A percentile compares a stretch with the other conserved stretches of the same genome.
phyloP scores from a whole-genome alignment of 208 protist genomes.

The Dictyostelium gargantuum region DNA sequence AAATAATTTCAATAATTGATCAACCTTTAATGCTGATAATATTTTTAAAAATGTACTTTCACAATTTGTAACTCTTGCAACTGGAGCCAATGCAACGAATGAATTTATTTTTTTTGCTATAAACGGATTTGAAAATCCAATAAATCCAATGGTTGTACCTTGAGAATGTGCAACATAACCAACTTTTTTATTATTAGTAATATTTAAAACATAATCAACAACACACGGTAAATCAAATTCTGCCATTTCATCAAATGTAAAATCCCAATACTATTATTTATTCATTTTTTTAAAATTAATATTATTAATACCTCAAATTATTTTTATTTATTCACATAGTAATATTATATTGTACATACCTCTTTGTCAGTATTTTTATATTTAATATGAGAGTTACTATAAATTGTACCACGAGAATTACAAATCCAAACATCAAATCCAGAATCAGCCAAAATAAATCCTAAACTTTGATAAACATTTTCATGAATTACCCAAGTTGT shows the following conservation, averaged over 20 bases:
- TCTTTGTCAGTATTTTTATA: neutral
- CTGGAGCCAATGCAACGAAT: slow-evolving; percentile 31
- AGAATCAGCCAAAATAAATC: slow-evolving; percentile 71
- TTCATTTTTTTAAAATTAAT: no score
- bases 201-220: neutral
- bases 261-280: slow-evolving; percentile 60
- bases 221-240: slow-evolving; percentile 46
- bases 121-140: slow-evolving; percentile 26
- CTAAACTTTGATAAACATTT: slow-evolving; percentile 60
- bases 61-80: slow-evolving; percentile 26
- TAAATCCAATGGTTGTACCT: slow-evolving; percentile 59
- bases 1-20: neutral
- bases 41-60: neutral
- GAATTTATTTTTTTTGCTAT: slow-evolving; percentile 64
- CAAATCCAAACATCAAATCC: slow-evolving; percentile 76
- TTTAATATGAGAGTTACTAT: slow-evolving; percentile 42
- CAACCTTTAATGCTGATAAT: neutral
- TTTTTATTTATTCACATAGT: no score
- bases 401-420: slow-evolving; percentile 71
- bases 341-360: no score
- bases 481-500: slow-evolving; percentile 60
- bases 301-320: no score
- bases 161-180: slow-evolving; percentile 51
- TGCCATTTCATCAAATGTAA: slow-evolving; percentile 56
- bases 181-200: neutral